Percentiles rank a stretch among this genome's conserved stretches.
phyloP scores from a whole-genome alignment of 495 filamentous ascomycete species.

The Podospora bellae-mahoneyi region DNA sequence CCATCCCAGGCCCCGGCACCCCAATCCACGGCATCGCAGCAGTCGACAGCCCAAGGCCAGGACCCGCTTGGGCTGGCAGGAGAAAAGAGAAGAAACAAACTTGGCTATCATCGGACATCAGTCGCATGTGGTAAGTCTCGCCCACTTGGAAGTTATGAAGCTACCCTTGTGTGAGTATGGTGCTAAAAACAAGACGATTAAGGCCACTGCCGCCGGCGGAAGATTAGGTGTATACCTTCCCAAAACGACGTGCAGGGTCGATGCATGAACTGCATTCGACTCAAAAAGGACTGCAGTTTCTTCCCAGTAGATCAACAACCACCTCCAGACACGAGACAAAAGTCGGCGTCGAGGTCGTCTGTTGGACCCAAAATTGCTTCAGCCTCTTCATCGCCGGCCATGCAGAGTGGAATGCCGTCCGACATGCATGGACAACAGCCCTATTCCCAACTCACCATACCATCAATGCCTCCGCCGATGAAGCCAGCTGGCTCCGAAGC shows the following conservation, averaged over 20 bases:
- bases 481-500: conserved; percentile 37
- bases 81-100: conserved; percentile 92
- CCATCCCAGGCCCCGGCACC: conserved; percentile 34
- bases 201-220: conserved; percentile 93
- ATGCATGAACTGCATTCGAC: conserved; percentile 91
- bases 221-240: conserved; percentile 87
- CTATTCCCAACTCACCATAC: conserved; percentile 48
- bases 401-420: conserved; percentile 40
- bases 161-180: background rate
- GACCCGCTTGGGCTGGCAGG: conserved; percentile 49
- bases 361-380: conserved; percentile 43
- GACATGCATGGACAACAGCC: conserved; percentile 42
- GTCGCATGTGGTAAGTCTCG: conserved; percentile 88
- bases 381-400: conserved; percentile 49
- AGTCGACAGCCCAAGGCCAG: conserved; percentile 22
- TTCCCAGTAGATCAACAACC: conserved; percentile 86
- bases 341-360: conserved; percentile 38
- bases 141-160: conserved; percentile 10
- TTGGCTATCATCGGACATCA: conserved; percentile 95
- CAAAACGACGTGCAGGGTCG: conserved; percentile 74
- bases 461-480: conserved; percentile 49
- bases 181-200: conserved; percentile 17
- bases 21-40: conserved; percentile 30
- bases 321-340: conserved; percentile 42
- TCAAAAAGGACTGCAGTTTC: conserved; percentile 96